A percentile compares a stretch with the other conserved stretches of the same genome.
phyloP scores from a whole-genome alignment of 1,284 basidiomycete species.

The Fistulinella cinereoalba region DNA sequence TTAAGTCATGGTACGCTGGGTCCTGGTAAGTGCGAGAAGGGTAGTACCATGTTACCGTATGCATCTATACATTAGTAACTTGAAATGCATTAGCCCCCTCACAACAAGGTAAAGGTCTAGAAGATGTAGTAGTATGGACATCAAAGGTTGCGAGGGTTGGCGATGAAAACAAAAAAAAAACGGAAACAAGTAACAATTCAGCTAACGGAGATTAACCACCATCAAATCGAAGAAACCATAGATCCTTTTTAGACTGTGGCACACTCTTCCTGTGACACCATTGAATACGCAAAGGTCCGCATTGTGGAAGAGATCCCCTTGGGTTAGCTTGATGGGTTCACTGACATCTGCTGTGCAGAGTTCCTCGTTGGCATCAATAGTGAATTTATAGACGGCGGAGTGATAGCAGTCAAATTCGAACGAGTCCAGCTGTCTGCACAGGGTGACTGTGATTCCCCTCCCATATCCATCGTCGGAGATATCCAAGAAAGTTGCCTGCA shows the following conservation, averaged over 20 bases:
- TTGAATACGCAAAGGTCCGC: conserved; percentile 12
- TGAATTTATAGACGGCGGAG: conserved; percentile 17
- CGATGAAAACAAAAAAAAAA: neutral
- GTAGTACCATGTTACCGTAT: too few species aligned
- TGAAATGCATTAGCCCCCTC: too few species aligned
- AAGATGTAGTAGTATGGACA: neutral
- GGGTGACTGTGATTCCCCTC: conserved; percentile 17
- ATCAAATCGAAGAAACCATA: conserved; percentile 11
- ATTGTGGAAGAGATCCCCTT: conserved; percentile 9
- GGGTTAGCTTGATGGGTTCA: conserved; percentile 9
- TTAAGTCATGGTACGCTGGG: too few species aligned
- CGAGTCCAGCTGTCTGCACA: conserved; percentile 1
- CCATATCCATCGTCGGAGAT: conserved; percentile 20
- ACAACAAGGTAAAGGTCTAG: too few species aligned
- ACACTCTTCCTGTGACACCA: conserved; percentile 23
- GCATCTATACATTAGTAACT: too few species aligned
- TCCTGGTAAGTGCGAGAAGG: too few species aligned
- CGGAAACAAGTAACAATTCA: too few species aligned
- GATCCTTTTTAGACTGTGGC: conserved; percentile 2
- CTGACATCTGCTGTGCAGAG: conserved; percentile 13
- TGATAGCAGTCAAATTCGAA: neutral
- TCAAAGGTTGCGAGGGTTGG: neutral
- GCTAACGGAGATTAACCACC: conserved; percentile 16
- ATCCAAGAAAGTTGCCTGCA: conserved; percentile 5
- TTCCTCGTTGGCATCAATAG: conserved; percentile 20